Percentiles rank a stretch among this genome's conserved stretches.
Conservation (phyloP, 768 basidiomycete genomes). For the Erythrobasidium yunnanense region DNA sequence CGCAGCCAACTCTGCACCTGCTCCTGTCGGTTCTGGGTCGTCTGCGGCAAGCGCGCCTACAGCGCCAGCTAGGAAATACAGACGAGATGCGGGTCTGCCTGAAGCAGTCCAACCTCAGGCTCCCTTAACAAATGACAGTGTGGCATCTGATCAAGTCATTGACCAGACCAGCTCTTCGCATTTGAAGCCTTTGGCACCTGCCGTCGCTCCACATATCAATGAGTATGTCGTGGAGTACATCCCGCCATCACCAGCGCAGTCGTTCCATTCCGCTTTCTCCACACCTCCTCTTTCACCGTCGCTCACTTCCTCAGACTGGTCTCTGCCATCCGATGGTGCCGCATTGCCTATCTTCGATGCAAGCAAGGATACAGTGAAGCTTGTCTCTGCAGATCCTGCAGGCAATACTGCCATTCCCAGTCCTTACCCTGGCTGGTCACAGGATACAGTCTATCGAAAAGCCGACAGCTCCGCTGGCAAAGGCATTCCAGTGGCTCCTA, state of each 20-base stretch:
- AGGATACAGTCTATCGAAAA: not conserved
- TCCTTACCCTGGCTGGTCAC: not conserved
- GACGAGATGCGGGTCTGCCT: not conserved
- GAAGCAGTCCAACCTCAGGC: not conserved
- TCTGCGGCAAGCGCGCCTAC: not conserved
- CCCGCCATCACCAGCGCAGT: not conserved
- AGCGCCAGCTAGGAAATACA: not conserved
- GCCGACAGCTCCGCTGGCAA: not conserved
- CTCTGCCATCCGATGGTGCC: not conserved
- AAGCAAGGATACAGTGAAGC: not conserved
- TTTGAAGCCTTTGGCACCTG: constrained; percentile 5
- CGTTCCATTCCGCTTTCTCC: not conserved
- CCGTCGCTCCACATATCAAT: not conserved
- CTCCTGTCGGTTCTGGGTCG: not conserved
- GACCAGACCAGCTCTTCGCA: not conserved
- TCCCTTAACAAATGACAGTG: not conserved
- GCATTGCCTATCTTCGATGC: too few species aligned
- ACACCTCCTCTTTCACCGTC: not conserved
- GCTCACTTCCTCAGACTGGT: not conserved
- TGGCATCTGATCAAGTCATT: not conserved
- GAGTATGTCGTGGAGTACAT: not conserved
- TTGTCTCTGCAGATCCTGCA: not conserved
- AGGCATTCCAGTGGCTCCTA: not conserved
- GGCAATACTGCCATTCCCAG: not conserved
- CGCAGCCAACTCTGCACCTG: not conserved